Evolutionary conservation across 78 protist genomes (phyloP).

Genomic region (Creolimax fragrantissima): DNA sequence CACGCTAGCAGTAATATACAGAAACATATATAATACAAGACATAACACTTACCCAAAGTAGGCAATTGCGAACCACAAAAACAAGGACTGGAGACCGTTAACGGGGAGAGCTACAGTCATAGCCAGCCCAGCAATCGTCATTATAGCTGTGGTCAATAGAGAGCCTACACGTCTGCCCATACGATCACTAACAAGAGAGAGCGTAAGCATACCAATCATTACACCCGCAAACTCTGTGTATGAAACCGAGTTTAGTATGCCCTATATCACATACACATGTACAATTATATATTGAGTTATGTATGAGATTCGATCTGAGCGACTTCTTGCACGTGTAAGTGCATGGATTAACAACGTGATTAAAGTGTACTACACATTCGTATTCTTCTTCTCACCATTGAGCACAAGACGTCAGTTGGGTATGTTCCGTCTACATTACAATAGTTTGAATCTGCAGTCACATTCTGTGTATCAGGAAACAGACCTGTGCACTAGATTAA

Average conservation of each 20-base stretch:
- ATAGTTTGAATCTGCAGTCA: neutral
- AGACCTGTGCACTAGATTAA: neutral
- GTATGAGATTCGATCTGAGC: too few relatives aligned
- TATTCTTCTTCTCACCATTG: too few relatives aligned
- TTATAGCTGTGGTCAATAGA: slow-evolving; percentile 5
- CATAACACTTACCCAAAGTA: slow-evolving; percentile 6
- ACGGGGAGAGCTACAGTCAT: neutral
- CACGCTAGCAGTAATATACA: too few relatives aligned
- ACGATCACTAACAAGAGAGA: neutral
- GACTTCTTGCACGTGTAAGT: too few relatives aligned
- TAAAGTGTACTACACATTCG: too few relatives aligned
- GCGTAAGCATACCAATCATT: neutral
- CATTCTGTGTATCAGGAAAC: neutral
- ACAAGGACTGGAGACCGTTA: neutral
- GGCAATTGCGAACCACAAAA: slow-evolving; percentile 14
- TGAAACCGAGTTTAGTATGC: neutral
- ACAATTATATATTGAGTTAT: too few relatives aligned
- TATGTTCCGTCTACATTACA: slow-evolving; percentile 4
- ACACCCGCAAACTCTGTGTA: slow-evolving; percentile 21
- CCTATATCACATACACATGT: too few relatives aligned
- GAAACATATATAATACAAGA: too few relatives aligned
- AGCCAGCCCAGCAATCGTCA: neutral
- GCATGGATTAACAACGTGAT: too few relatives aligned
- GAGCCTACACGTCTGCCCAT: slow-evolving; percentile 1
- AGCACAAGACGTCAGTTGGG: neutral